Conservation (phyloP, 768 basidiomycete species). For the Pluteus cervinus region DNA sequence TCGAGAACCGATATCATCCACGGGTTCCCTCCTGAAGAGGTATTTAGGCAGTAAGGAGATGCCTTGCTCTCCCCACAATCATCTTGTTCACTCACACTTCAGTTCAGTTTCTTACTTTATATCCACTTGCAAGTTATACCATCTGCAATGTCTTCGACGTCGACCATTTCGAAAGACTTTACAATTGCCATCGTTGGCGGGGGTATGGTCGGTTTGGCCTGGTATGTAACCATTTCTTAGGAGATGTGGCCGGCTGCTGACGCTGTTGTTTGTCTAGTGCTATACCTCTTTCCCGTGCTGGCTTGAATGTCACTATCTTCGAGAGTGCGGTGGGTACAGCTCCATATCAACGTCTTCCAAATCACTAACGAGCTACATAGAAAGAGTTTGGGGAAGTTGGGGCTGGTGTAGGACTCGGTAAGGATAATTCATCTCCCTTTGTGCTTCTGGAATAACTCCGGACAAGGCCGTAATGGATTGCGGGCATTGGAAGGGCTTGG, state of each 20-base stretch:
- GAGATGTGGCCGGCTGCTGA: not conserved
- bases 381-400: constrained; percentile 45
- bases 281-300: constrained; percentile 32
- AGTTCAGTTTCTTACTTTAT: too few relatives aligned
- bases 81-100: too few relatives aligned
- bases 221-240: constrained; percentile 15
- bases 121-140: too few relatives aligned
- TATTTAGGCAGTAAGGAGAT: too few relatives aligned
- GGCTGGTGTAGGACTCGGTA: constrained; percentile 49
- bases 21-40: too few relatives aligned
- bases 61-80: too few relatives aligned
- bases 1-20: too few relatives aligned
- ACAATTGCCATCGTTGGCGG: constrained; percentile 50
- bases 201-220: constrained; percentile 47
- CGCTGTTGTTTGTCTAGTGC: constrained; percentile 24
- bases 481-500: constrained; percentile 39
- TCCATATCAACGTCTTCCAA: not conserved
- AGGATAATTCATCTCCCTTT: constrained; percentile 1
- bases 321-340: constrained; percentile 40
- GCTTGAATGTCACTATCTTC: constrained; percentile 42
- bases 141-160: too few relatives aligned
- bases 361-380: constrained; percentile 19
- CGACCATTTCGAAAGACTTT: constrained; percentile 41
- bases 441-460: not conserved
- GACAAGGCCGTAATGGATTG: constrained; percentile 44